Evolutionary conservation across 2,329 filamentous ascomycete genomes (phyloP), one percentile per base, ranked within the genome.

Genomic region (Neoscytalidium dimidiatum): DNA sequence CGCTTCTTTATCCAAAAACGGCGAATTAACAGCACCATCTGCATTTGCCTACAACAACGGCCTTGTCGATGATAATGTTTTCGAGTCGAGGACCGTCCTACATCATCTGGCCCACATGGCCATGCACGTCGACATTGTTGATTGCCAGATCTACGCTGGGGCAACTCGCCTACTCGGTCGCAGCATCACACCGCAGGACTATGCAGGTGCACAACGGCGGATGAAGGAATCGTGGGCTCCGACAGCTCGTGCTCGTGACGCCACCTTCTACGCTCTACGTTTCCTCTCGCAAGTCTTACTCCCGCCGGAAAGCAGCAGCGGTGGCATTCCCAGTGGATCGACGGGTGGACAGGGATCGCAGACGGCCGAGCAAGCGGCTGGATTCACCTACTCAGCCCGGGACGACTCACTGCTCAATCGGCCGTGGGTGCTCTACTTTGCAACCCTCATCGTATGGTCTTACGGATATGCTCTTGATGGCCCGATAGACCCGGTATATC

Each of bases 51-150:
- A 75, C 65, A 71, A 72, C 14, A 74, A 72, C 31, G 71, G 71
- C 33, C 23, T 69, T 66, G 80, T 82, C 48, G 88, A 90, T 71
- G 87, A 91, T 67, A 89, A 89, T 70, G 89, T 96, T 31, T 94
- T 95, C 71, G 92, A 97, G 75, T 93, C 90, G 68, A 88, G 92
- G 21, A 96, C 91, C 2, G 94, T 97, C 29, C 82, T 98, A 49
- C 94, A 98, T 74, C 92, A 96, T 71, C 83, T 99, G 13, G 95
- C 95, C 0, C 95, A 98, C 77, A 97, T 99, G 92, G 92, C 93
- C 3, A 97, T 97, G 86, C 93, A 98, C 73, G 93, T 96, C 26
- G 94, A 98, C 73, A 92, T 98, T 62, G 92, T 96, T n/a, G 94
- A 98, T 76, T 94, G 93, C 72, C 94, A 98, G 78, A 96, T 98